These are phyloP conservation scores for Cutaneotrichosporon cutaneum DNA, from an alignment of 1,284 basidiomycete species.

Conservation along the genomic window DNA sequence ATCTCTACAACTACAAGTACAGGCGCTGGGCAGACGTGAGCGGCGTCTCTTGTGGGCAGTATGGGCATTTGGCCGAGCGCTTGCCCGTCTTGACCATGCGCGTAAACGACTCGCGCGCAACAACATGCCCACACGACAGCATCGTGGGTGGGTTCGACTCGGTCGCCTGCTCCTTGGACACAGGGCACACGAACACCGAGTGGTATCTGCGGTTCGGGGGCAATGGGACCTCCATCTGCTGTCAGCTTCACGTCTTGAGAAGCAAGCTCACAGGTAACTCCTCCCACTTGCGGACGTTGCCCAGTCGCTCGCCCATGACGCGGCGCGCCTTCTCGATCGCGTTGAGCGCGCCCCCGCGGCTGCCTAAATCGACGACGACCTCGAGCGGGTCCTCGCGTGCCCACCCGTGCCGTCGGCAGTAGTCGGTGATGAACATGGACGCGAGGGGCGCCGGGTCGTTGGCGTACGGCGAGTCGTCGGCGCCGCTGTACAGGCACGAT, in stretches of 20 bases:
- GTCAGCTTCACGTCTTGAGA: conserved; percentile 1
- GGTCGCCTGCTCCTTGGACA: conserved; percentile 94
- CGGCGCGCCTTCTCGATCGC: conserved; percentile 88
- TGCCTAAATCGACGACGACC: conserved; percentile 85
- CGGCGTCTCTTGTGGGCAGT: conserved; percentile 51
- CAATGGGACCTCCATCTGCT: conserved; percentile 88
- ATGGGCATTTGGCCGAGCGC: conserved; percentile 51
- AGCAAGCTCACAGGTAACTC: conserved; percentile 74
- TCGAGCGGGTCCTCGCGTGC: conserved; percentile 81
- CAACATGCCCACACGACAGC: conserved; percentile 92
- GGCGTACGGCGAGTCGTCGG: conserved; percentile 29
- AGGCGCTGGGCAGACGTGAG: conserved; percentile 42
- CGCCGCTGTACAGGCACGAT: conserved; percentile 61
- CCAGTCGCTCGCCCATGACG: conserved; percentile 80
- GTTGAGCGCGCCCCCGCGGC: conserved; percentile 73
- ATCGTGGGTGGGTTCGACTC: conserved; percentile 96
- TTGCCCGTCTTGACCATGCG: conserved; percentile 69
- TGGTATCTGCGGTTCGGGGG: conserved; percentile 85
- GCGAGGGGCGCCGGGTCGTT: conserved; percentile 61
- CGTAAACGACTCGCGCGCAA: conserved; percentile 80
- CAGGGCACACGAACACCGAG: conserved; percentile 95
- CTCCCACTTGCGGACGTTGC: conserved; percentile 85
- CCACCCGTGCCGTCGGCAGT: conserved; percentile 81
- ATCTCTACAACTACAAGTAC: conserved; percentile 42
- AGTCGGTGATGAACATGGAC: conserved; percentile 81